Evolutionary conservation across 2,329 filamentous ascomycete genomes (phyloP).

Genomic region (Paecilomyces sp.): DNA sequence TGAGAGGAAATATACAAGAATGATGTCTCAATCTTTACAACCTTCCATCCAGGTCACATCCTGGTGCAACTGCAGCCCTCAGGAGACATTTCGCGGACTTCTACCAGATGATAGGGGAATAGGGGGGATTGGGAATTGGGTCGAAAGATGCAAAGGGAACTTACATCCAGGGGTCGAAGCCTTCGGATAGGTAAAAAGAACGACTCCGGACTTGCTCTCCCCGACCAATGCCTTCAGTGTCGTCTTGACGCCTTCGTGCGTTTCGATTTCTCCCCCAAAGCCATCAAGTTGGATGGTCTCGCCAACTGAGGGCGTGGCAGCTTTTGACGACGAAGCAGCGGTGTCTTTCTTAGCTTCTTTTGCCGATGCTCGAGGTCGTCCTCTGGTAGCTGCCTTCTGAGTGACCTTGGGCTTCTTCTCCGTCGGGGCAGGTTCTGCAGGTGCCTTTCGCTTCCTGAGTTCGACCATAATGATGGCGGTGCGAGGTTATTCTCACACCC

Average conservation of each 20-base stretch:
- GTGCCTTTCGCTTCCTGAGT: slow-evolving; percentile 56
- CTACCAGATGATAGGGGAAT: not conserved
- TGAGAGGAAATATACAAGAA: not conserved
- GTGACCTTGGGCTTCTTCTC: slow-evolving; percentile 22
- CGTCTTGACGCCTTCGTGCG: slow-evolving; percentile 73
- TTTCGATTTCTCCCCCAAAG: slow-evolving; percentile 68
- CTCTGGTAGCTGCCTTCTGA: slow-evolving; percentile 23
- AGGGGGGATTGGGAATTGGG: not conserved
- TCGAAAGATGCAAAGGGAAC: slow-evolving; percentile 27
- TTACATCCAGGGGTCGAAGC: slow-evolving; percentile 92
- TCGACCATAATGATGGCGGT: slow-evolving; percentile 39
- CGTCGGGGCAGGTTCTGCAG: slow-evolving; percentile 35
- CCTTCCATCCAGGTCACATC: not conserved
- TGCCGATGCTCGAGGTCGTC: slow-evolving; percentile 20
- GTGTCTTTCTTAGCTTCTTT: slow-evolving; percentile 18
- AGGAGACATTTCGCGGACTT: not conserved
- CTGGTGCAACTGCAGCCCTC: not conserved
- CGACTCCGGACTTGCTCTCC: slow-evolving; percentile 75
- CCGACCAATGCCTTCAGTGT: slow-evolving; percentile 74
- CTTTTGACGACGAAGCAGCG: slow-evolving; percentile 8
- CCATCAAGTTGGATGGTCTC: slow-evolving; percentile 46
- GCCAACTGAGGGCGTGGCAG: slow-evolving; percentile 33
- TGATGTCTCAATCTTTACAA: not conserved
- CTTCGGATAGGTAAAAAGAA: slow-evolving; percentile 92
- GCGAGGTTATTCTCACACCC: not conserved